Conservation (phyloP, 2,329 filamentous ascomycete species). For the Fusarium humuli region DNA sequence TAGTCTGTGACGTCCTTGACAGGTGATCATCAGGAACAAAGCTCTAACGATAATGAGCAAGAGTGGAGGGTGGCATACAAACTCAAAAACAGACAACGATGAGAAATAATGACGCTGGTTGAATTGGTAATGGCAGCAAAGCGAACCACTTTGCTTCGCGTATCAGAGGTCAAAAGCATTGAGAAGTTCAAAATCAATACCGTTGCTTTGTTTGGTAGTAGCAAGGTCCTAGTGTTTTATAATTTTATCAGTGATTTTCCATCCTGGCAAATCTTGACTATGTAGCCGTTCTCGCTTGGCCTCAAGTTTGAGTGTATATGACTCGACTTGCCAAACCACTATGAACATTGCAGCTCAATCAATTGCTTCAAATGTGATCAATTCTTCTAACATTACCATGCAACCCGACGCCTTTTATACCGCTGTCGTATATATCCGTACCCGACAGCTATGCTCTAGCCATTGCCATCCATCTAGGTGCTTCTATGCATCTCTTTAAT, state of each 20-base stretch:
- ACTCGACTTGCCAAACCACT: not conserved
- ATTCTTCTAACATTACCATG: slow-evolving; percentile 5
- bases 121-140: not conserved
- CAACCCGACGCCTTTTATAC: slow-evolving; percentile 18
- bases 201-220: not conserved
- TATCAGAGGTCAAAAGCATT: not conserved
- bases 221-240: not conserved
- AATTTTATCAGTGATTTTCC: not conserved
- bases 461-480: not conserved
- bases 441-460: slow-evolving; percentile 6
- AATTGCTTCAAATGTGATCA: not conserved
- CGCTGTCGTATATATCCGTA: not conserved
- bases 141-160: not conserved
- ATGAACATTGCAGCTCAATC: not conserved
- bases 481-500: slow-evolving; percentile 8
- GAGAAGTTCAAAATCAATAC: not conserved
- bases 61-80: not conserved
- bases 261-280: not conserved
- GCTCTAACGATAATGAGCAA: not conserved
- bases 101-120: not conserved
- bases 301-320: not conserved
- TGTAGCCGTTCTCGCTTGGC: not conserved
- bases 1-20: not conserved
- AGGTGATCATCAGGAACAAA: not conserved
- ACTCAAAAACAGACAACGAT: not conserved